Base-by-base conservation (phyloP, 768 basidiomycete species). In the Lentinula lateritia region DNA sequence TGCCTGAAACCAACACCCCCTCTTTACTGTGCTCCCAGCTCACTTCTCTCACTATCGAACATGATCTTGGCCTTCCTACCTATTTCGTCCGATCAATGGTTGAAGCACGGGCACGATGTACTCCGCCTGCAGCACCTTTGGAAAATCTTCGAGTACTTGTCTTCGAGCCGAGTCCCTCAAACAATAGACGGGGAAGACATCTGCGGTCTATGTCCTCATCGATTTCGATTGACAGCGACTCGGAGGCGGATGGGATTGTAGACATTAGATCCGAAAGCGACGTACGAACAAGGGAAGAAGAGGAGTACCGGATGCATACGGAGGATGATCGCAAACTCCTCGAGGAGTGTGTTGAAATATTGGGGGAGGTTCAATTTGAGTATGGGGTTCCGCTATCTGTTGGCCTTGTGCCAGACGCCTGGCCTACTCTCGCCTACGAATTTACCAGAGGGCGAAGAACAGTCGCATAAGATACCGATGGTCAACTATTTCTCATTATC, bases 381-480 rank as follows among this genome's bases (percentile, higher is more conserved):
- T 60, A 60, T 50, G 48, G 42, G 2, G 48, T 60, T 50, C 58
- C 58, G 12, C 20, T 60, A 28, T 60, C 58, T 32, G 35, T 60
- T n/a, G 28, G 38, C 32, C 48, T 60, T 39, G 58, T 60, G 18
- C 58, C 58, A 12, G 48, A 60, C n/a, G 35, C 46, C 12, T 60
- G 58, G 58, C 58, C 58, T 12, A 60, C 58, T 7, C 32, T 12
- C 6, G 46, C 58, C 36, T 60, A 32, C 16, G 23, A 60, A 10
- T 60, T 39, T 9, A 50, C 45, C 5, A 60, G 58, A 50, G 20
- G 58, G 20, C 13, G 38, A 36, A 54, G 38, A 8, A 20, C 36
- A 41, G 18, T 20, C n/a, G 16, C 9, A 20, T 48, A 48, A 20
- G 46, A 18, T 12, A 28, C 28, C 1, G 20, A 23, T 18, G 46